These are phyloP conservation scores for Xylaria palmicola DNA, from an alignment of 495 filamentous ascomycete genomes.

Conservation along the genomic window DNA sequence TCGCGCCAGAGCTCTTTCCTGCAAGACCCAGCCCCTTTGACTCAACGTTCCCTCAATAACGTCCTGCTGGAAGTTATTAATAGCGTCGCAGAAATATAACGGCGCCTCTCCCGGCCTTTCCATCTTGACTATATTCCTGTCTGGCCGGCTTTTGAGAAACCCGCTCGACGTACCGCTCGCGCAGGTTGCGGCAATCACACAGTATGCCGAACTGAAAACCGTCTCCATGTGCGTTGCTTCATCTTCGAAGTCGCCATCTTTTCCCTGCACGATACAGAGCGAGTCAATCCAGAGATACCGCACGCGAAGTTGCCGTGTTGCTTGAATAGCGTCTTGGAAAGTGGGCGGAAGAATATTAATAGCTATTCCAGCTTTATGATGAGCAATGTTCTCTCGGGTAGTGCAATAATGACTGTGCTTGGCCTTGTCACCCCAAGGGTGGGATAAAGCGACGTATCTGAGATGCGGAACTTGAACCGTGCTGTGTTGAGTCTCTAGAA, in stretches of 20 bases:
- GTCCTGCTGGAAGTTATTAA: constrained; percentile 11
- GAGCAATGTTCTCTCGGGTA: neutral
- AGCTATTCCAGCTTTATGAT: constrained; percentile 7
- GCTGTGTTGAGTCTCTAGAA: constrained; percentile 12
- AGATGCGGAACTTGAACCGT: neutral
- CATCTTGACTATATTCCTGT: constrained; percentile 10
- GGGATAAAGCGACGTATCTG: constrained; percentile 23
- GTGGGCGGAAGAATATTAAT: constrained; percentile 24
- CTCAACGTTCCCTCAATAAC: constrained; percentile 11
- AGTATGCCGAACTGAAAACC: constrained; percentile 22
- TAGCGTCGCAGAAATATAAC: constrained; percentile 15
- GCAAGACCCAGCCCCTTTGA: constrained; percentile 12
- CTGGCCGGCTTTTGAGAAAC: constrained; percentile 15
- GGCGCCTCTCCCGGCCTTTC: neutral
- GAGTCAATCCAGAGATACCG: constrained; percentile 37
- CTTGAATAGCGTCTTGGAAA: constrained; percentile 27
- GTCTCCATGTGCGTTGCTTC: constrained; percentile 26
- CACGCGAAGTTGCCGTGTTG: constrained; percentile 24
- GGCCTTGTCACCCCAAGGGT: constrained; percentile 19
- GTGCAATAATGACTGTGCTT: neutral
- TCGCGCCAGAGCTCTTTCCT: constrained; percentile 31
- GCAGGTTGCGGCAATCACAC: constrained; percentile 23
- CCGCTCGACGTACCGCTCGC: constrained; percentile 11
- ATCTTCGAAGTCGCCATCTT: constrained; percentile 18
- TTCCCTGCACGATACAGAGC: constrained; percentile 34